Conservation (phyloP, 2,329 filamentous ascomycete species). For the Bimuria novae-zelandiae region DNA sequence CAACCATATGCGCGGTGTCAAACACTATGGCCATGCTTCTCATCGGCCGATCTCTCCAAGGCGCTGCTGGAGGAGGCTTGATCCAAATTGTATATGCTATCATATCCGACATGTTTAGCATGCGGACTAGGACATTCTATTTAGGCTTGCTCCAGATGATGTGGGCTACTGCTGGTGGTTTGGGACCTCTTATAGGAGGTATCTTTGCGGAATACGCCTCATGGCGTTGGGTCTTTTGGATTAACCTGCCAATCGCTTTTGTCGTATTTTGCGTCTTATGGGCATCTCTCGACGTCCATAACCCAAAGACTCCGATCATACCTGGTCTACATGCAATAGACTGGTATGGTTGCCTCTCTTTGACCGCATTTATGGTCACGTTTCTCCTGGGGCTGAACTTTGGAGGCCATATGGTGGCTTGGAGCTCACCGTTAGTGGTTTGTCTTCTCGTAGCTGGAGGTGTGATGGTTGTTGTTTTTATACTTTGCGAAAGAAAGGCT, state of each 20-base stretch:
- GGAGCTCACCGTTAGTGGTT: slow-evolving; percentile 56
- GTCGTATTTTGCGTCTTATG: background rate
- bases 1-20: slow-evolving; percentile 50
- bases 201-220: slow-evolving; percentile 43
- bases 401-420: slow-evolving; percentile 50
- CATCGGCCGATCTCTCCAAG: slow-evolving; percentile 56
- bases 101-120: slow-evolving; percentile 57
- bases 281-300: slow-evolving; percentile 56
- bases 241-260: slow-evolving; percentile 37
- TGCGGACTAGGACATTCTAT: slow-evolving; percentile 29
- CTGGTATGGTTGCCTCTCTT: slow-evolving; percentile 54
- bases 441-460: slow-evolving; percentile 55
- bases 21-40: slow-evolving; percentile 56
- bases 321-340: slow-evolving; percentile 54
- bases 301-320: slow-evolving; percentile 51
- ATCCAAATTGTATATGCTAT: slow-evolving; percentile 49
- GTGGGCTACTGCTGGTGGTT: slow-evolving; percentile 55
- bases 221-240: slow-evolving; percentile 46
- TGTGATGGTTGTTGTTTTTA: slow-evolving; percentile 54
- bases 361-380: slow-evolving; percentile 53
- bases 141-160: slow-evolving; percentile 54
- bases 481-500: slow-evolving; percentile 64
- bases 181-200: slow-evolving; percentile 56
- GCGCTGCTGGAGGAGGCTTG: slow-evolving; percentile 43
- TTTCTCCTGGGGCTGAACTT: slow-evolving; percentile 56